Percentiles rank a stretch among this genome's conserved stretches.
phyloP scores from a whole-genome alignment of 208 protist genomes.

The Trypanosoma rangeli region DNA sequence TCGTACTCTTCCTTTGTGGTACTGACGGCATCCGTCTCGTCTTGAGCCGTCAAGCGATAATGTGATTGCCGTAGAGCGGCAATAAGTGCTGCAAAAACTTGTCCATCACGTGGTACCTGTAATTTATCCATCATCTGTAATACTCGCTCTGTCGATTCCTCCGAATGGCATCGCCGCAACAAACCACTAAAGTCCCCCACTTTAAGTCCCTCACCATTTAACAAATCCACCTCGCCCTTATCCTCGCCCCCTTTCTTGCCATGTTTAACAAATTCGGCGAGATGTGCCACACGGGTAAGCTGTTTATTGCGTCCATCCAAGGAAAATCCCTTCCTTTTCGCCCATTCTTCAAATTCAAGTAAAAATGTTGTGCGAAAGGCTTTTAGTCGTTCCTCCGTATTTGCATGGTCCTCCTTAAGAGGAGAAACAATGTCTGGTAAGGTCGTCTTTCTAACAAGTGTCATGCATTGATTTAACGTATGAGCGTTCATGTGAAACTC shows the following conservation, averaged over 20 bases:
- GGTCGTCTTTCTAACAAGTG: conserved; percentile 28
- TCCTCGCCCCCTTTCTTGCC: neutral
- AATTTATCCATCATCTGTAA: conserved; percentile 72
- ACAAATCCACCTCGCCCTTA: neutral
- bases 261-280: conserved; percentile 41
- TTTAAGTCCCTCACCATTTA: conserved; percentile 19
- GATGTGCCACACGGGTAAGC: conserved; percentile 35
- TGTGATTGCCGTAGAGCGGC: conserved; percentile 63
- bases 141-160: conserved; percentile 41
- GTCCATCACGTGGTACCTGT: conserved; percentile 30
- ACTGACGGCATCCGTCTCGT: neutral
- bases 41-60: conserved; percentile 32
- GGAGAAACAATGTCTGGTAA: conserved; percentile 19
- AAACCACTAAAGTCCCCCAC: conserved; percentile 83
- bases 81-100: conserved; percentile 64
- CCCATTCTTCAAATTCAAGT: conserved; percentile 50
- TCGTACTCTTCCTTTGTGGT: conserved; percentile 36
- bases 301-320: conserved; percentile 38
- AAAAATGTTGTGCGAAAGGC: conserved; percentile 44
- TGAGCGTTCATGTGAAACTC: conserved; percentile 57
- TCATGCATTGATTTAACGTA: conserved; percentile 56
- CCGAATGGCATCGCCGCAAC: conserved; percentile 45
- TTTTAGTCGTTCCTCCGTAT: conserved; percentile 32
- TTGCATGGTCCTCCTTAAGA: conserved; percentile 22
- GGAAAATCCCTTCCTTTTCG: conserved; percentile 29